These are phyloP conservation scores for Camellia japonica DNA, from an alignment of 148 eudicot genomes.

Conservation along the genomic window DNA sequence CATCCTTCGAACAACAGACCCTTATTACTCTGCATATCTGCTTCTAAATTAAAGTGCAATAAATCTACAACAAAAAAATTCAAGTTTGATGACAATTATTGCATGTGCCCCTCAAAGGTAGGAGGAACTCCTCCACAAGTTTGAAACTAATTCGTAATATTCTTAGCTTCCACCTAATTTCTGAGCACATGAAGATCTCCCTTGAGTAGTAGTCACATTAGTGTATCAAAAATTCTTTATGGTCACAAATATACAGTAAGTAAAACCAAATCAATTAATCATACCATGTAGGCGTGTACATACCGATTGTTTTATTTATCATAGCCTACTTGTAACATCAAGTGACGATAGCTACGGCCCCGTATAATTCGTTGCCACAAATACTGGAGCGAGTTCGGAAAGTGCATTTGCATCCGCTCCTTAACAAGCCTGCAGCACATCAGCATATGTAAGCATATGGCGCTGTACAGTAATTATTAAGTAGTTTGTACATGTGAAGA, in stretches of 20 bases:
- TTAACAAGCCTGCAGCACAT: conserved; percentile 79
- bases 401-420: conserved; percentile 57
- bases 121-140: conserved; percentile 1
- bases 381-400: conserved; percentile 39
- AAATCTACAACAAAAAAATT: background rate
- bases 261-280: background rate
- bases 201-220: background rate
- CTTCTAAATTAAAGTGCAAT: background rate
- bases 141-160: background rate
- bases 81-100: background rate
- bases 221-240: background rate
- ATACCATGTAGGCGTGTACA: conserved; percentile 23
- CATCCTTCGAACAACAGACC: background rate
- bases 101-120: background rate
- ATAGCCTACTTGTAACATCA: conserved; percentile 75
- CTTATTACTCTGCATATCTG: background rate
- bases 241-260: background rate
- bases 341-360: conserved; percentile 93
- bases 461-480: background rate
- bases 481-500: conserved; percentile 9
- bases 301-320: conserved; percentile 43
- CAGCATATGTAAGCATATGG: conserved; percentile 21
- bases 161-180: background rate
- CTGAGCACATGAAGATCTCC: background rate
- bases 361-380: conserved; percentile 75